Percentiles rank a stretch among this genome's conserved stretches.
phyloP scores from a whole-genome alignment of 1,284 basidiomycete genomes.

The Xanthoconium separans region DNA sequence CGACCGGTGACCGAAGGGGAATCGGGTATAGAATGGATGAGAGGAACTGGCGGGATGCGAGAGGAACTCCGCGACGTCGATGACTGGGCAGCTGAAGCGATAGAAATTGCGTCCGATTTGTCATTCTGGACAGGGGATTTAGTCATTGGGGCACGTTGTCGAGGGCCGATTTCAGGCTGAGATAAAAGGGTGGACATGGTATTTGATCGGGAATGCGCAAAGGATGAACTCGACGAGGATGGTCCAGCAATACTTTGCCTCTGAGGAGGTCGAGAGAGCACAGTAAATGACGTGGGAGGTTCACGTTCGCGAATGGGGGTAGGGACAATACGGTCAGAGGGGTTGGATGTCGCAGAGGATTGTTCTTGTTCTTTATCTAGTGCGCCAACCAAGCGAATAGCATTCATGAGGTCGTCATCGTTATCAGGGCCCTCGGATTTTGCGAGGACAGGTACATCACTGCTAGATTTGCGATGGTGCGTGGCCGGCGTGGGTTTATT shows the following conservation, averaged over 20 bases:
- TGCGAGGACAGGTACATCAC: slow-evolving; percentile 11
- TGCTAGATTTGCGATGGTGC: slow-evolving; percentile 18
- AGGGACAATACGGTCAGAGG: slow-evolving; percentile 47
- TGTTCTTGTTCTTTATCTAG: slow-evolving; percentile 25
- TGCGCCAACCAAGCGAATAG: slow-evolving; percentile 30
- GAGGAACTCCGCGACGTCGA: slow-evolving; percentile 25
- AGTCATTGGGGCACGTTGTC: slow-evolving; percentile 12
- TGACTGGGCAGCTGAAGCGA: slow-evolving; percentile 23
- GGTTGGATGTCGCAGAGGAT: slow-evolving; percentile 1
- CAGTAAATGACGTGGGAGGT: slow-evolving; percentile 62
- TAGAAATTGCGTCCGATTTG: slow-evolving; percentile 28
- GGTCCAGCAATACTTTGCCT: slow-evolving; percentile 24
- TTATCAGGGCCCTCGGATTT: slow-evolving; percentile 13
- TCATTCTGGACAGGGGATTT: slow-evolving; percentile 16
- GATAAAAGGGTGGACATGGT: neutral
- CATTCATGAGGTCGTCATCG: slow-evolving; percentile 34
- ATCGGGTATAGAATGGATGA: slow-evolving; percentile 33
- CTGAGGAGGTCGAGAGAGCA: slow-evolving; percentile 61
- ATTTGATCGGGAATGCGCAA: slow-evolving; percentile 6
- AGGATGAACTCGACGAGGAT: slow-evolving; percentile 8
- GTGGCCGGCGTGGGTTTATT: slow-evolving; percentile 2
- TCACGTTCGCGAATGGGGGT: slow-evolving; percentile 63
- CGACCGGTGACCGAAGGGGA: slow-evolving; percentile 31
- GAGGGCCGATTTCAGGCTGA: slow-evolving; percentile 17
- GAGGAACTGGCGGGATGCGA: slow-evolving; percentile 30